phyloP scores from a whole-genome alignment of 2,329 filamentous ascomycete species.

The Calonectria montana region DNA sequence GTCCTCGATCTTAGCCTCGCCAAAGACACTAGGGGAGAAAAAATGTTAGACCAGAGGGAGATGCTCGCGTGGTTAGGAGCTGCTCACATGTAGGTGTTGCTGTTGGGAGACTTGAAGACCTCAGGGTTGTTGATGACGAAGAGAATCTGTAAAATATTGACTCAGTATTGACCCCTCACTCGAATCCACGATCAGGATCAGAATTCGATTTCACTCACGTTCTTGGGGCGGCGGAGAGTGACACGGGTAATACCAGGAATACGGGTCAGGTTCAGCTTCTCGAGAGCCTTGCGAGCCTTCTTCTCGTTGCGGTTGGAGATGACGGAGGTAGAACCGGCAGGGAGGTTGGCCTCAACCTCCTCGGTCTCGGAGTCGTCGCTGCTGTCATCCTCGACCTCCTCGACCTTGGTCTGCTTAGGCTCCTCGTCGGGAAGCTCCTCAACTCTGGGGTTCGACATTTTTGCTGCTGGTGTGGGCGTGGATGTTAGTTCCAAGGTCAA shows the following conservation, averaged over 20 bases:
- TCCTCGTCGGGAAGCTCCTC: conserved; percentile 97
- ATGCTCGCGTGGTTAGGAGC: background rate
- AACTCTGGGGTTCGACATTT: conserved; percentile 97
- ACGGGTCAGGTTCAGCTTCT: conserved; percentile 97
- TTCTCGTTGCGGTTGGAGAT: conserved; percentile 99
- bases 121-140: conserved; percentile 99
- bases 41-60: conserved; percentile 18
- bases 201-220: conserved; percentile 75
- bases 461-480: conserved; percentile 55
- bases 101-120: conserved; percentile 98
- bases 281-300: conserved; percentile 99
- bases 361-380: conserved; percentile 84
- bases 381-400: conserved; percentile 76
- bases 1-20: conserved; percentile 99
- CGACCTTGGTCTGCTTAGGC: conserved; percentile 82
- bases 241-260: conserved; percentile 98
- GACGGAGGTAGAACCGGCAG: conserved; percentile 87
- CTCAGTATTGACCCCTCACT: conserved; percentile 37
- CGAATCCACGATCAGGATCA: conserved; percentile 10
- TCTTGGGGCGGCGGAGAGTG: conserved; percentile 97
- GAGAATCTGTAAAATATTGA: conserved; percentile 76
- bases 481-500: conserved; percentile 40
- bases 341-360: conserved; percentile 81
- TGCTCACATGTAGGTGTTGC: conserved; percentile 99
- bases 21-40: conserved; percentile 83